A percentile compares a stretch with the other conserved stretches of the same genome.
These are phyloP conservation scores for Volvox carteri DNA, from an alignment of 163 green algal species.

Conservation along the genomic window DNA sequence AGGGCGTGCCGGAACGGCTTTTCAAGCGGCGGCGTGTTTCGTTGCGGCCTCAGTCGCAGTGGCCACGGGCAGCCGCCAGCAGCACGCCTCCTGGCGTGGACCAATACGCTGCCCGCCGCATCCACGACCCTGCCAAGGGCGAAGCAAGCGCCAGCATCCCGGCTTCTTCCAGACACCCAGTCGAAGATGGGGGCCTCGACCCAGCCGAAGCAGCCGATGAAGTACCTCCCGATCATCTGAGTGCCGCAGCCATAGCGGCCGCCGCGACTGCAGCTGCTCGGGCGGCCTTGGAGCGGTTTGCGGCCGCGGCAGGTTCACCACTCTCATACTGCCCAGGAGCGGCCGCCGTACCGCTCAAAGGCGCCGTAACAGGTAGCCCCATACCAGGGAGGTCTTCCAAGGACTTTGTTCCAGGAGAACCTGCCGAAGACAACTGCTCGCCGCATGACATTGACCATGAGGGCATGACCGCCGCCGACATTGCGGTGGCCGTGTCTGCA, in stretches of 20 bases:
- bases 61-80: background rate
- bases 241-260: too few species aligned
- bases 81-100: background rate
- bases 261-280: background rate
- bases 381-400: too few species aligned
- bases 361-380: too few species aligned
- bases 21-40: conserved; percentile 25
- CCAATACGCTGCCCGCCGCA: too few species aligned
- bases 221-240: too few species aligned
- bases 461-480: background rate
- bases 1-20: conserved; percentile 44
- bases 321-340: too few species aligned
- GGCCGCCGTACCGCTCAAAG: too few species aligned
- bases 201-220: background rate
- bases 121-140: too few species aligned
- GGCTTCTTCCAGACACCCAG: background rate
- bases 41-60: too few species aligned
- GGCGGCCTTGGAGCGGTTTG: background rate
- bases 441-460: background rate
- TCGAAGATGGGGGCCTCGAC: background rate
- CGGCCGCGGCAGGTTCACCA: background rate
- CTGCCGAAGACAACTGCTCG: background rate
- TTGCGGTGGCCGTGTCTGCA: background rate
- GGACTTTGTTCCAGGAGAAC: background rate
- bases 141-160: too few species aligned